A percentile compares a stretch with the other conserved stretches of the same genome.
Conservation (phyloP, 192 early-diverging fungal species). For the Backusella parvicylindrica region DNA sequence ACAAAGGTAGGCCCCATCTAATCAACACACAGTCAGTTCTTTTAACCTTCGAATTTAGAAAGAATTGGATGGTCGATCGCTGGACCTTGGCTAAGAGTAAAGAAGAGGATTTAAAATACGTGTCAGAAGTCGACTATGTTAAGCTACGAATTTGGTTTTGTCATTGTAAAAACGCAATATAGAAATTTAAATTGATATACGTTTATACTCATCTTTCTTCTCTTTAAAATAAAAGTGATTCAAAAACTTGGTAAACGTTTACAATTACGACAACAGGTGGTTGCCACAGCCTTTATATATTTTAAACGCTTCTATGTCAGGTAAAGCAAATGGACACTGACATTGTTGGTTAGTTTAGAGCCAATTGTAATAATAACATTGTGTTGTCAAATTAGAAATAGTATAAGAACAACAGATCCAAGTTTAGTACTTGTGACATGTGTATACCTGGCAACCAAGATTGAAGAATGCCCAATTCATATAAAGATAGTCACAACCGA, state of each 20-base stretch:
- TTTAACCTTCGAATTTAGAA: conserved; percentile 31
- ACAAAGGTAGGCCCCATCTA: conserved; percentile 48
- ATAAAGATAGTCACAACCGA: conserved; percentile 56
- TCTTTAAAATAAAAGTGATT: conserved; percentile 57
- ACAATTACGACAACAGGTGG: conserved; percentile 73
- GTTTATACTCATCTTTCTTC: background rate
- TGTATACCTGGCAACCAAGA: conserved; percentile 86
- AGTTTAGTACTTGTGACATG: conserved; percentile 76
- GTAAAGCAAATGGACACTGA: conserved; percentile 46
- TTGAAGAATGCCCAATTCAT: conserved; percentile 75
- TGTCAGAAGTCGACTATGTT: conserved; percentile 46
- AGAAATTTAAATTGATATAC: background rate
- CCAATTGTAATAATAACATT: background rate
- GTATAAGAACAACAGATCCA: conserved; percentile 70
- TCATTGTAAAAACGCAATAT: conserved; percentile 43
- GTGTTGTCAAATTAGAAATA: conserved; percentile 56
- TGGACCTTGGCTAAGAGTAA: conserved; percentile 45
- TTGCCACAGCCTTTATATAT: conserved; percentile 82
- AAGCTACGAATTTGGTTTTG: conserved; percentile 66
- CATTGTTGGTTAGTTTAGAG: background rate
- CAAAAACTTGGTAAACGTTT: conserved; percentile 68
- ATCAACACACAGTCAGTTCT: background rate
- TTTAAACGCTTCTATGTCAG: conserved; percentile 89
- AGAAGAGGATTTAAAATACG: conserved; percentile 52
- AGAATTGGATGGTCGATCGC: conserved; percentile 61